Evolutionary conservation across 768 basidiomycete genomes (phyloP).

Genomic region (Russula foetens): DNA sequence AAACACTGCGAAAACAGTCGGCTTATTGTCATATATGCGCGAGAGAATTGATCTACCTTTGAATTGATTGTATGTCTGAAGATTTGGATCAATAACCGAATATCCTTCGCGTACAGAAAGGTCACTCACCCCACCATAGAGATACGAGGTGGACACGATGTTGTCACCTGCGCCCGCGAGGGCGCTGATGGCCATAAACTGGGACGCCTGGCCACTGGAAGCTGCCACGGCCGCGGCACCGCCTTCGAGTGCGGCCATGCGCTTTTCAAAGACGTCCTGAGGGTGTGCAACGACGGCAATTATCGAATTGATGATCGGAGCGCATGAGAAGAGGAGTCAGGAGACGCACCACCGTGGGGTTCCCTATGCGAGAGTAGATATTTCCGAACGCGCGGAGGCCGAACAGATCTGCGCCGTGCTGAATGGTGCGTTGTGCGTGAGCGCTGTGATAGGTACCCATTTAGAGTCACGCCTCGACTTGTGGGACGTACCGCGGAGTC

Average conservation of each 20-base stretch:
- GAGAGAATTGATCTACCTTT: slow-evolving; percentile 35
- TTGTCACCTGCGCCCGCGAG: slow-evolving; percentile 64
- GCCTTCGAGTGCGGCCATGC: slow-evolving; percentile 75
- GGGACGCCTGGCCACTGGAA: slow-evolving; percentile 68
- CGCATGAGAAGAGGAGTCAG: too few relatives aligned
- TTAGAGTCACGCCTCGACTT: neutral
- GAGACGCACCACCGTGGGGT: slow-evolving; percentile 51
- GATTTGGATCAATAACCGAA: neutral
- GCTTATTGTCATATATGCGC: neutral
- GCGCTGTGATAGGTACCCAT: too few relatives aligned
- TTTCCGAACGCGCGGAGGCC: slow-evolving; percentile 39
- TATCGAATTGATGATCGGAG: too few relatives aligned
- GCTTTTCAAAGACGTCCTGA: slow-evolving; percentile 72
- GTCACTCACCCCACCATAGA: slow-evolving; percentile 58
- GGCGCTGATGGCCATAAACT: slow-evolving; percentile 44
- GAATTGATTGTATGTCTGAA: slow-evolving; percentile 64
- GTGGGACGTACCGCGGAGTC: slow-evolving; percentile 44
- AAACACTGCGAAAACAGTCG: slow-evolving; percentile 36
- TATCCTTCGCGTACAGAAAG: neutral
- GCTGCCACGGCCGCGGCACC: slow-evolving; percentile 69
- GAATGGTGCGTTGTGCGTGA: neutral
- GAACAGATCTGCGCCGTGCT: slow-evolving; percentile 72
- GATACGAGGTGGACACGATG: slow-evolving; percentile 58
- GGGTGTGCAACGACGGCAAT: neutral
- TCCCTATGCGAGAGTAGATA: slow-evolving; percentile 61